Evolutionary conservation across 345 rosid species (phyloP).

Genomic region (Luvunga scandens): DNA sequence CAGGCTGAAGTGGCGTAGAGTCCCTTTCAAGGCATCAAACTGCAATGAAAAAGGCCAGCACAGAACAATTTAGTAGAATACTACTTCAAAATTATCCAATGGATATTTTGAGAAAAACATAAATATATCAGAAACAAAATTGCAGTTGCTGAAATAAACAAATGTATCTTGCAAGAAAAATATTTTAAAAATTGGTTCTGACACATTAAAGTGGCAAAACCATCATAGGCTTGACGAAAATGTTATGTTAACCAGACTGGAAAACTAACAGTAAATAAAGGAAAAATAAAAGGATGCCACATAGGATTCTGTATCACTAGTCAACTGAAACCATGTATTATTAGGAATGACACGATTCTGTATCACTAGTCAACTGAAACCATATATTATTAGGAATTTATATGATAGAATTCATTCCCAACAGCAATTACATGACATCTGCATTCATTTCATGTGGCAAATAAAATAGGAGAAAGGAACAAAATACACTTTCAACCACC

Average conservation of each 20-base stretch:
- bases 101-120: not conserved
- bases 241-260: not conserved
- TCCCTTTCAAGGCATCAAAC: conserved; percentile 81
- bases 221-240: not conserved
- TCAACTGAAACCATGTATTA: not conserved
- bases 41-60: conserved; percentile 26
- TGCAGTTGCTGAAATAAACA: not conserved
- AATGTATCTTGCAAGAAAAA: not conserved
- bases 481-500: not conserved
- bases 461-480: not conserved
- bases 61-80: not conserved
- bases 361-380: not conserved
- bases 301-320: not conserved
- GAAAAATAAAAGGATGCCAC: not conserved
- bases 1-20: conserved; percentile 79
- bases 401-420: not conserved
- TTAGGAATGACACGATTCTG: not conserved
- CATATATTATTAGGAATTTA: not conserved
- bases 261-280: not conserved
- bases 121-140: not conserved
- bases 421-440: not conserved
- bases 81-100: not conserved
- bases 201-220: not conserved
- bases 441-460: too few species aligned
- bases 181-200: not conserved